These are phyloP conservation scores for Colletotrichum cordylinicola DNA, from an alignment of 2,329 filamentous ascomycete species.

Conservation along the genomic window DNA sequence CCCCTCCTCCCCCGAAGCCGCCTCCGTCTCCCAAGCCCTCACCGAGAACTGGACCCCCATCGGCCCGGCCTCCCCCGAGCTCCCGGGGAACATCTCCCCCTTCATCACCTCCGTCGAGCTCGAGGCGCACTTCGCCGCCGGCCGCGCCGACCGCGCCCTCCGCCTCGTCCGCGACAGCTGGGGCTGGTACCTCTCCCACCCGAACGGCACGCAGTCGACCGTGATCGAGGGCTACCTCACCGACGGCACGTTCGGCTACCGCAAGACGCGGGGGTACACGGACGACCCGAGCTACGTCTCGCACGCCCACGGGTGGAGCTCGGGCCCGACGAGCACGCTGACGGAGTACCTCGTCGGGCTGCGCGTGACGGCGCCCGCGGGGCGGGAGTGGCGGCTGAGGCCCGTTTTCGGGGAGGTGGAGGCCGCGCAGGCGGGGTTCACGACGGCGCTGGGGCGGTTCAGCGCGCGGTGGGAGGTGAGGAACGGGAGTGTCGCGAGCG, in stretches of 20 bases:
- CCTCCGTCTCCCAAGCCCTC: conserved; percentile 48
- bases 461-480: conserved; percentile 7
- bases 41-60: conserved; percentile 60
- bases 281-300: conserved; percentile 52
- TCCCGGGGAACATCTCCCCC: conserved; percentile 61
- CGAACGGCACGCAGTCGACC: conserved; percentile 63
- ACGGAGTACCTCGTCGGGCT: conserved; percentile 50
- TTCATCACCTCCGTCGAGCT: conserved; percentile 67
- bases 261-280: conserved; percentile 55
- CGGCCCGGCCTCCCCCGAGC: conserved; percentile 60
- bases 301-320: conserved; percentile 57
- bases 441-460: conserved; percentile 15
- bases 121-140: conserved; percentile 57
- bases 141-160: conserved; percentile 55
- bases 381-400: conserved; percentile 14
- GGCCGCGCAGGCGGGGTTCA: conserved; percentile 19
- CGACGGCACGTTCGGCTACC: conserved; percentile 64
- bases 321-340: conserved; percentile 51
- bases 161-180: conserved; percentile 61
- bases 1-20: conserved; percentile 33
- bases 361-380: conserved; percentile 13
- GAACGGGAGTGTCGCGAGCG: not conserved
- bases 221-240: conserved; percentile 63
- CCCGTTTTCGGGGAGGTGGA: conserved; percentile 13
- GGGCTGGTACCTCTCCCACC: conserved; percentile 66